These are phyloP conservation scores for Leptosphaerulina australis DNA, from an alignment of 2,329 filamentous ascomycete species.

Conservation along the genomic window DNA sequence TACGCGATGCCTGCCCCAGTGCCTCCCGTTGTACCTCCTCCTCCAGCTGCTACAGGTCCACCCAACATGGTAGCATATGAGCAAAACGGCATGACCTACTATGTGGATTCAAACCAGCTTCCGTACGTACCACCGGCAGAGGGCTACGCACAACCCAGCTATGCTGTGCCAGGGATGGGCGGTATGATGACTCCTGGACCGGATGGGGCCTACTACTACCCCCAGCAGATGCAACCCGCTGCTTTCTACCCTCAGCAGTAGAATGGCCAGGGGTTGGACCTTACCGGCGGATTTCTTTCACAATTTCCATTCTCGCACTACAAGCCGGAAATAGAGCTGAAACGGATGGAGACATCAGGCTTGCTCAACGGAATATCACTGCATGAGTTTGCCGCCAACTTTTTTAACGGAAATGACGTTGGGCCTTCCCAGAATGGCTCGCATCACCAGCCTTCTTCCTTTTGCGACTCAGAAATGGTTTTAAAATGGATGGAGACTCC, in stretches of 20 bases:
- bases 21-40: slow-evolving; percentile 44
- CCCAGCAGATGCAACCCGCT: slow-evolving; percentile 55
- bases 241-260: slow-evolving; percentile 63
- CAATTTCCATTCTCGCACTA: neutral
- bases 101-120: slow-evolving; percentile 81
- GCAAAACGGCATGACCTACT: slow-evolving; percentile 95
- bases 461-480: neutral
- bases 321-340: neutral
- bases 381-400: neutral
- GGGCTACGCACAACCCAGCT: slow-evolving; percentile 52
- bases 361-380: neutral
- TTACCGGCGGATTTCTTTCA: neutral
- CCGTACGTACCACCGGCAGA: slow-evolving; percentile 55
- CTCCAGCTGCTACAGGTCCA: slow-evolving; percentile 48
- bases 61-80: slow-evolving; percentile 76
- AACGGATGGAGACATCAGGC: neutral
- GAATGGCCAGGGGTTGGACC: neutral
- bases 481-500: neutral
- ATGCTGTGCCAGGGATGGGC: slow-evolving; percentile 69
- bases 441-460: no score
- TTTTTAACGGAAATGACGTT: neutral
- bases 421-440: no score
- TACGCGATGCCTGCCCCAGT: slow-evolving; percentile 49
- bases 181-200: slow-evolving; percentile 75
- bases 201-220: slow-evolving; percentile 63